These are phyloP conservation scores for Ganoderma lingzhi DNA, from an alignment of 1,284 basidiomycete species.

Conservation along the genomic window DNA sequence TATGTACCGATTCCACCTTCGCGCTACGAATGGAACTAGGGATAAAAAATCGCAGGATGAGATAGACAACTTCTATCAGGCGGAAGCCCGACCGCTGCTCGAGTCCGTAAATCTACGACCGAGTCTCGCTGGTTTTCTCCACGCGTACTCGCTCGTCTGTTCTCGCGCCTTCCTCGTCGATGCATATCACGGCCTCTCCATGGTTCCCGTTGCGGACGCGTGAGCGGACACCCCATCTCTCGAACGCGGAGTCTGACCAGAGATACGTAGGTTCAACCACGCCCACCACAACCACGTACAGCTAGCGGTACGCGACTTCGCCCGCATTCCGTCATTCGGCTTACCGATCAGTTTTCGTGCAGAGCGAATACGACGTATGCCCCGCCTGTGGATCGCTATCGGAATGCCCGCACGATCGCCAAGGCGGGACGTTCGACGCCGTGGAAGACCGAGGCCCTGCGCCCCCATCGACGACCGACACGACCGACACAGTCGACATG, in stretches of 20 bases:
- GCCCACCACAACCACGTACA: constrained; percentile 77
- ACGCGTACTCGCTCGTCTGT: constrained; percentile 83
- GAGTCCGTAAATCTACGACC: constrained; percentile 33
- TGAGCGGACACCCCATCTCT: constrained; percentile 51
- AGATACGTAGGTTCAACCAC: constrained; percentile 81
- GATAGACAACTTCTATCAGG: constrained; percentile 56
- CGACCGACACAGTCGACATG: constrained; percentile 66
- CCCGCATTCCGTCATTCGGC: background rate
- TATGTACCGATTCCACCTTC: background rate
- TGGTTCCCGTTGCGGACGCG: constrained; percentile 92
- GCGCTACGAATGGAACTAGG: constrained; percentile 12
- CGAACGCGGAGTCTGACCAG: constrained; percentile 25
- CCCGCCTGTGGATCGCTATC: constrained; percentile 77
- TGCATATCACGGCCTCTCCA: constrained; percentile 82
- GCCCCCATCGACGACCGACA: background rate
- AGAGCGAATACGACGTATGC: constrained; percentile 90
- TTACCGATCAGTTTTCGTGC: constrained; percentile 16
- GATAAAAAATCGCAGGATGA: constrained; percentile 47
- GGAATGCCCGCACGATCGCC: constrained; percentile 78
- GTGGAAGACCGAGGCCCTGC: background rate
- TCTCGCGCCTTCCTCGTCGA: constrained; percentile 91
- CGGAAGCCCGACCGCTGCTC: constrained; percentile 45
- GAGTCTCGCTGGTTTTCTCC: constrained; percentile 57
- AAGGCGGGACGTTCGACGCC: constrained; percentile 20
- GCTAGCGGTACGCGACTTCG: constrained; percentile 63